phyloP scores from a whole-genome alignment of 2,329 filamentous ascomycete species.

The Ophiostoma himal-ulmi region DNA sequence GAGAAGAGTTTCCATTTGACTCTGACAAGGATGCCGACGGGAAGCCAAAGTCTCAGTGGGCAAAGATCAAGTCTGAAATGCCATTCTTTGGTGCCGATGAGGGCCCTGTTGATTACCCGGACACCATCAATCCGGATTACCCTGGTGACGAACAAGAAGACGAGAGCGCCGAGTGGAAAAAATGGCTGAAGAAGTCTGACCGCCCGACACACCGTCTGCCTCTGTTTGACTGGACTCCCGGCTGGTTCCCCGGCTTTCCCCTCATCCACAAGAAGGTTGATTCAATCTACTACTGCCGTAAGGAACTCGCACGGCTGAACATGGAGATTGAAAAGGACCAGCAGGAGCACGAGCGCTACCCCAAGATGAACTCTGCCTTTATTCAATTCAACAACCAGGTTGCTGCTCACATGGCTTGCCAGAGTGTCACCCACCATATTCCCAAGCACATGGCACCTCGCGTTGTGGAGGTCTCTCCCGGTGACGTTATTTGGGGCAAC shows the following conservation, averaged over 20 bases:
- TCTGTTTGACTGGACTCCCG: constrained; percentile 46
- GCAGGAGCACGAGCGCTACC: constrained; percentile 74
- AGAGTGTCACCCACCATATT: constrained; percentile 82
- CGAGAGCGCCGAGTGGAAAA: constrained; percentile 67
- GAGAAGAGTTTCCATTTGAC: constrained; percentile 38
- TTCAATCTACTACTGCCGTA: constrained; percentile 85
- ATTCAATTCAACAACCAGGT: constrained; percentile 98
- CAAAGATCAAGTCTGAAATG: constrained; percentile 45
- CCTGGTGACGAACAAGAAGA: constrained; percentile 55
- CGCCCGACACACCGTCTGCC: constrained; percentile 79
- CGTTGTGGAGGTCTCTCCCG: constrained; percentile 86
- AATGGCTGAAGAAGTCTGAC: constrained; percentile 73
- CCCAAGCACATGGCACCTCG: constrained; percentile 91
- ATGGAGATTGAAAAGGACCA: constrained; percentile 90
- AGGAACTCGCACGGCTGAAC: constrained; percentile 80
- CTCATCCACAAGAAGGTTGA: constrained; percentile 86
- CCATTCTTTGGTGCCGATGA: constrained; percentile 46
- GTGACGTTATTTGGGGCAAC: constrained; percentile 93
- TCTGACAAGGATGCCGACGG: background rate
- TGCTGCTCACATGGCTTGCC: constrained; percentile 95
- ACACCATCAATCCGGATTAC: constrained; percentile 57
- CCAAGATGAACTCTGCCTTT: constrained; percentile 92
- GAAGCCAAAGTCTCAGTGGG: constrained; percentile 43
- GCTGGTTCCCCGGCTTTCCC: constrained; percentile 73
- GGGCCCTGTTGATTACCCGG: constrained; percentile 50